Evolutionary conservation across 208 protist species (phyloP), one percentile per base, ranked within the genome.

Genomic region (Wallacemonas sp.): DNA sequence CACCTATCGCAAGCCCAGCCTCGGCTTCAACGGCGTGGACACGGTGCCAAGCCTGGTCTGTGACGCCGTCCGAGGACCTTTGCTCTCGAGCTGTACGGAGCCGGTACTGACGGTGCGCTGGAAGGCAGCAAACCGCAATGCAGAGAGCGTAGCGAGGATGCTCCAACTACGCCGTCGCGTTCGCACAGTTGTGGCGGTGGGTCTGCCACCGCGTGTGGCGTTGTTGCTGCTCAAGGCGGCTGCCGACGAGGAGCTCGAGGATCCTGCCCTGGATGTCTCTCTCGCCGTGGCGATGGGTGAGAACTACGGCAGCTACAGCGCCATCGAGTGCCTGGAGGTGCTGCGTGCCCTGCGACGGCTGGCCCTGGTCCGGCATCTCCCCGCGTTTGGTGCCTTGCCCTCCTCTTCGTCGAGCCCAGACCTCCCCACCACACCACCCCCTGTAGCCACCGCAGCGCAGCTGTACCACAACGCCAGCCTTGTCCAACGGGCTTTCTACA

Each of bases 341-440:
- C 81, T 96, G 55, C 86, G 90, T 26, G 88, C 79, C 42, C 74
- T 96, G 33, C 82, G 90, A 24, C 87, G 90, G 17, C 21, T 96
- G 6, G 87, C 83, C 17, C 63, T 89, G 30, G 85, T 92, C 62
- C 78, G 79, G 11, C 63, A 59, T 3, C 73, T 93, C 22, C 77
- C 82, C 1, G 64, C 70, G 15, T 42, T 90, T 15, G 51, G 62
- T 31, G 49, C 46, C 24, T 34, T 22, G 24, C 36, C 39, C 44
- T 51, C 45, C 2, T 28, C 33, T 5, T 49, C 54, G 15, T 26
- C 60, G 19, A 19, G 70, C 8, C 39, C 78, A 9, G 59, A 45
- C 2, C n/a, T 5, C 3, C 2, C 28, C 8, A 6, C 21, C 34
- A 42, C 34, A 31, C 5, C 24, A n/a, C 12, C 19, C 9, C 24